These are phyloP conservation scores for Euphrasia confusa DNA, from an alignment of 257 asterid genomes.

Conservation along the genomic window DNA sequence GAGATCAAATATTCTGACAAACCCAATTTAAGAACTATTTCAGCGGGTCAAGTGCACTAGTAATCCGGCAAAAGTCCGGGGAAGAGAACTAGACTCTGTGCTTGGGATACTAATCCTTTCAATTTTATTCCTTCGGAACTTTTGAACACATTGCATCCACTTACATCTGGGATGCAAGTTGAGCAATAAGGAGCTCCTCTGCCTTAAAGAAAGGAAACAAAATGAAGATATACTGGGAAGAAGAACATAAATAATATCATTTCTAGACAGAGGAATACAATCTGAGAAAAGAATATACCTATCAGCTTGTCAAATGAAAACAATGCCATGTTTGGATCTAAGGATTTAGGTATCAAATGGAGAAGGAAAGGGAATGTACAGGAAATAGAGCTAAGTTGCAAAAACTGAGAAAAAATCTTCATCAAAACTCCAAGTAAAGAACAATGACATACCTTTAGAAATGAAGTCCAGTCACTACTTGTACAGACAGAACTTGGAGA, in stretches of 20 bases:
- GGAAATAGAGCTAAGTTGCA: not conserved
- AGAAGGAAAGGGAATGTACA: not conserved
- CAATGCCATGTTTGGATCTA: conserved; percentile 5
- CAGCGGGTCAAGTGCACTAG: conserved; percentile 5
- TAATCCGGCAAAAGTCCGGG: conserved; percentile 3
- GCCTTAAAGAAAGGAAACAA: conserved; percentile 10
- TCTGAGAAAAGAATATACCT: conserved; percentile 6
- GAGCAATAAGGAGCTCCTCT: conserved; percentile 9
- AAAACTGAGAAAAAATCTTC: not conserved
- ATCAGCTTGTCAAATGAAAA: conserved; percentile 13
- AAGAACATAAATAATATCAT: conserved; percentile 5
- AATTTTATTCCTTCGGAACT: conserved; percentile 4
- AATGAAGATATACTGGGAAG: conserved; percentile 10
- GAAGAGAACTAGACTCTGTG: conserved; percentile 11
- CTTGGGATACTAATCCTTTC: not conserved
- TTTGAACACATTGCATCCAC: conserved; percentile 16
- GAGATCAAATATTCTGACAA: not conserved
- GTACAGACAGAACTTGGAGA: conserved; percentile 84
- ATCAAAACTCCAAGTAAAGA: conserved; percentile 7
- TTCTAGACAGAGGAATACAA: not conserved
- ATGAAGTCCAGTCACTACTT: conserved; percentile 80
- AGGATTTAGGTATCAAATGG: conserved; percentile 2
- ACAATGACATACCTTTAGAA: conserved; percentile 67
- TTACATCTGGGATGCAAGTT: not conserved
- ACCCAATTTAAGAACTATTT: conserved; percentile 7